Base-by-base conservation (phyloP, 2,329 filamentous ascomycete genomes). In the Didymella glomerata region DNA sequence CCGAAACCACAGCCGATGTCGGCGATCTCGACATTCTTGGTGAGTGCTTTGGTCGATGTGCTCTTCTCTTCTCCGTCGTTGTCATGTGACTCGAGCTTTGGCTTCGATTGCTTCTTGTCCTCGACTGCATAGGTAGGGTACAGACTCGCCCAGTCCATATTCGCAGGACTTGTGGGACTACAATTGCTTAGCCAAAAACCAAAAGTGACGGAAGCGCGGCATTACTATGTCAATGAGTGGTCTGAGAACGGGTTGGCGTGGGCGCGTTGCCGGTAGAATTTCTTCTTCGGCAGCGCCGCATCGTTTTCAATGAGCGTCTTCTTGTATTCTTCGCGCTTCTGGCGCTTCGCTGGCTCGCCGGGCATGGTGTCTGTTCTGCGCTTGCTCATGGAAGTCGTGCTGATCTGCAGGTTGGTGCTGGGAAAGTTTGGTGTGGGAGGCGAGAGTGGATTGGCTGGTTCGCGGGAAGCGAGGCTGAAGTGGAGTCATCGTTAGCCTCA, bases 201-300 rank as follows among this genome's bases (percentile, higher is more conserved):
- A 32, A 14, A 9, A 14, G 30, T 16, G 7, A 20, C 16, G 28
- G 32, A 32, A n/a, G 32, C n/a, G 20, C 13, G 28, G 18, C 53
- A 49, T 65, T 85, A 96, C 95, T 99, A 99, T 71, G 85, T 84
- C 75, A 99, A 83, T 57, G 86, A 83, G 81, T 99, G 95, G 73
- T 99, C 95, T 2, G 94, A 97, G 80, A 99, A 99, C 7, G 94
- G 93, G 81, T 99, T 99, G 63, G 95, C 95, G 80, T 99, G 95
- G 36, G 95, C 95, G 77, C 95, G 87, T 79, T 99, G 95, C 55
- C 95, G 88, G 78, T 97, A 99, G 81, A 95, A 97, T 81, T 91
- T 94, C 84, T 99, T 99, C 79, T 92, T 90, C 10, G 95, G 95
- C 70, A 97, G 80, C 69, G 87, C 84, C 8, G 86, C 79, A 62